Base-by-base conservation (phyloP, 805 yeast species). In the Schwanniomyces vanrijiae region DNA sequence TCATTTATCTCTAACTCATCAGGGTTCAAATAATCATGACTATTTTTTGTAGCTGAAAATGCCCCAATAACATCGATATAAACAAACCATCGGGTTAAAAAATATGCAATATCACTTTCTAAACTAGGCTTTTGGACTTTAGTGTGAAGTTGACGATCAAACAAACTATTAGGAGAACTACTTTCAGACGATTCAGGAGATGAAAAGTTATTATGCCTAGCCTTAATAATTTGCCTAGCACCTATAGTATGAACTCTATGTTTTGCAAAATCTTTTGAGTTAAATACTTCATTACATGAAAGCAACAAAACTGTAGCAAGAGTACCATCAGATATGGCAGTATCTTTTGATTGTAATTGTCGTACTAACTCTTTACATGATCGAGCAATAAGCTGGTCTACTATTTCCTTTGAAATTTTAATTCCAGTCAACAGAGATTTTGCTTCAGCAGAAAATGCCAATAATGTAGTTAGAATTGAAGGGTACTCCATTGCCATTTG, bases 201-300 rank as follows among this genome's bases (percentile, higher is more conserved):
- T 5, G 22, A 19, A 2, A 20, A 10, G 19, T 20, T 37, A 6
- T 19, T 22, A 24, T 38, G 41, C 50, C 87, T 59, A 28, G 84
- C 77, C 47, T 76, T 58, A 20, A 85, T 71, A 34, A 86, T 83
- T 55, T 83, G 86, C 48, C 81, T 70, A 0, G 91, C 90, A 0
- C 90, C 90, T 31, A 76, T 69, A 44, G 81, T 67, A 59, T 86
- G 94, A 1, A 83, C 77, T 56, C 83, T 72, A 81, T 89, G 88
- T 40, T 76, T 69, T 50, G 69, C 71, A 49, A 68, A 71, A 20
- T 37, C 39, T 50, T 61, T 73, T 37, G 73, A 77, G 59, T 65
- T 73, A 42, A 62, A 72, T 51, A 60, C 65, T 48, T 82, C 84
- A 59, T 79, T 82, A 31, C 85, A 79, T 13, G 83, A 74, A 7